Evolutionary conservation across 495 filamentous ascomycete species (phyloP).

Genomic region (Aspergillus avenaceus): DNA sequence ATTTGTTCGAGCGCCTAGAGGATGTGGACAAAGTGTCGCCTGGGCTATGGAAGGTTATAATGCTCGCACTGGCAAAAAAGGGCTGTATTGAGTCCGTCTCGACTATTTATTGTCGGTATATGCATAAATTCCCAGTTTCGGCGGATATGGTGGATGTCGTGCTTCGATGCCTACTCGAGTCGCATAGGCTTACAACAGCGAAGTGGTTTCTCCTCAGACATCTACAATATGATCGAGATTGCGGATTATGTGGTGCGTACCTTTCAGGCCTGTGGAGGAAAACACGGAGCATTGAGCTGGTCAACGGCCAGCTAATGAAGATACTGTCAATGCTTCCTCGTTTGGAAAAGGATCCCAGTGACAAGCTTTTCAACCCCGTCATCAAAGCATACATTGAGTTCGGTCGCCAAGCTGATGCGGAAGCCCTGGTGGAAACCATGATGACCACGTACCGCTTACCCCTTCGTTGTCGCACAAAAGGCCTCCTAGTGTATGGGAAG

Average conservation of each 20-base stretch:
- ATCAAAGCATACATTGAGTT: conserved; percentile 37
- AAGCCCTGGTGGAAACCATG: conserved; percentile 36
- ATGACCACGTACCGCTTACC: conserved; percentile 20
- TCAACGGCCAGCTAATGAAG: conserved; percentile 31
- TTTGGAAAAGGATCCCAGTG: conserved; percentile 26
- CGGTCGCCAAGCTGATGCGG: conserved; percentile 33
- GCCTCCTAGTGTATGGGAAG: conserved; percentile 32
- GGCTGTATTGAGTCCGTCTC: conserved; percentile 38
- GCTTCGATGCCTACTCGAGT: conserved; percentile 39
- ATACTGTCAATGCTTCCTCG: conserved; percentile 23
- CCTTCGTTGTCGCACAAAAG: conserved; percentile 35
- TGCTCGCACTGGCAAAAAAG: conserved; percentile 37
- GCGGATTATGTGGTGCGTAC: conserved; percentile 36
- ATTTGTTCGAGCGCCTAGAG: conserved; percentile 35
- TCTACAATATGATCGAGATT: conserved; percentile 29
- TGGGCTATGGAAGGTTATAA: conserved; percentile 37
- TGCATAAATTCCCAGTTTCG: conserved; percentile 22
- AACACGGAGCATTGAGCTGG: conserved; percentile 34
- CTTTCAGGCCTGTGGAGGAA: conserved; percentile 43
- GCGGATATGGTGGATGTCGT: conserved; percentile 34
- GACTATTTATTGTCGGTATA: conserved; percentile 30
- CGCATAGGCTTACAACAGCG: conserved; percentile 31
- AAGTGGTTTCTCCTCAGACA: conserved; percentile 32
- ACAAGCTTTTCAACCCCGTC: conserved; percentile 42
- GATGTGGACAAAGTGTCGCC: conserved; percentile 27